A percentile compares a stretch with the other conserved stretches of the same genome.
phyloP scores from a whole-genome alignment of 2,329 filamentous ascomycete genomes.

The Drechmeria coniospora region DNA sequence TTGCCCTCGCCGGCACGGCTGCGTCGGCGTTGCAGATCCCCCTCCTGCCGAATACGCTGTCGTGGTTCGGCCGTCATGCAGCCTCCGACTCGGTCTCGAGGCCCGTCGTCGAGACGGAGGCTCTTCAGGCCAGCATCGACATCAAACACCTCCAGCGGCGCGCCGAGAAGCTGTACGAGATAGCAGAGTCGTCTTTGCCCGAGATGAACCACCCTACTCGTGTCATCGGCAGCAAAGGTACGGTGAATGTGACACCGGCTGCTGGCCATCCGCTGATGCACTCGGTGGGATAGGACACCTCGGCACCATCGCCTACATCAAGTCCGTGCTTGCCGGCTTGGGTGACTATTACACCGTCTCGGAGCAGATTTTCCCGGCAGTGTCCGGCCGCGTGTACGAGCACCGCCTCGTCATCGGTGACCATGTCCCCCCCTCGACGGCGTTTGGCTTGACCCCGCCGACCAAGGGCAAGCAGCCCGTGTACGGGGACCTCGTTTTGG shows the following conservation, averaged over 20 bases:
- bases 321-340: constrained; percentile 34
- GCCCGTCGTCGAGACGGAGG: constrained; percentile 35
- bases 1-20: constrained; percentile 1
- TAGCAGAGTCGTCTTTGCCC: constrained; percentile 41
- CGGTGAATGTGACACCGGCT: background rate
- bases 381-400: constrained; percentile 43
- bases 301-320: constrained; percentile 50
- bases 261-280: constrained; percentile 1
- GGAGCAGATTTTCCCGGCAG: constrained; percentile 49
- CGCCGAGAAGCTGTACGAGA: constrained; percentile 44
- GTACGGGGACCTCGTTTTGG: constrained; percentile 42
- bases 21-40: constrained; percentile 2
- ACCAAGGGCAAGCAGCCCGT: constrained; percentile 44
- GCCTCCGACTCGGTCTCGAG: constrained; percentile 6
- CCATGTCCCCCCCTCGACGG: constrained; percentile 29
- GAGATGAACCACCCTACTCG: constrained; percentile 55
- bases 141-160: constrained; percentile 39
- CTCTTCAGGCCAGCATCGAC: constrained; percentile 41
- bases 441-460: constrained; percentile 54
- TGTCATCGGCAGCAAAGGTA: constrained; percentile 52
- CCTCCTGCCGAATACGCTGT: background rate
- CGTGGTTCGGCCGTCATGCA: background rate
- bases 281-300: constrained; percentile 33
- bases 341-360: constrained; percentile 46
- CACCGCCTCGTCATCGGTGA: constrained; percentile 41